These are phyloP conservation scores for Acer saccharum DNA, from an alignment of 345 rosid genomes.

Conservation along the genomic window DNA sequence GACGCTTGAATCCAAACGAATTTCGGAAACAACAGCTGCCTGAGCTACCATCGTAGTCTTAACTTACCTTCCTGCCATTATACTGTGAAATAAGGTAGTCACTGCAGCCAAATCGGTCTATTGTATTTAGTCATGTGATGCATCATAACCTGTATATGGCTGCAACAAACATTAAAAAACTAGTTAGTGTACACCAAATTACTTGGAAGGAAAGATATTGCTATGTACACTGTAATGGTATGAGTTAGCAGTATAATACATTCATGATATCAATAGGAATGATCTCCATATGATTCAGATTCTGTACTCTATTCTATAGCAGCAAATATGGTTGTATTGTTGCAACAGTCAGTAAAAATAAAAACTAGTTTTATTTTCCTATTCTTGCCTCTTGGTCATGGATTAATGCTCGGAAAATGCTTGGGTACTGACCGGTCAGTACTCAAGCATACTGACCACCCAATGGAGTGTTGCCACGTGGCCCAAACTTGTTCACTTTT, in stretches of 20 bases:
- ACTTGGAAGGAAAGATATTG: not conserved
- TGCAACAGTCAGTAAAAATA: too few species aligned
- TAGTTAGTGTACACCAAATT: not conserved
- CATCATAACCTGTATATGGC: not conserved
- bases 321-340: not conserved
- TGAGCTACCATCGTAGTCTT: slow-evolving; percentile 17
- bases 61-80: not conserved
- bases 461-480: too few species aligned
- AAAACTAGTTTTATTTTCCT: too few species aligned
- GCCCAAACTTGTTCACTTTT: too few species aligned
- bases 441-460: too few species aligned
- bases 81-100: not conserved
- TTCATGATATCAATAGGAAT: not conserved
- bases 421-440: too few species aligned
- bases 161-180: not conserved
- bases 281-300: not conserved
- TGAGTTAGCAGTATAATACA: not conserved
- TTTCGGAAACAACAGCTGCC: slow-evolving; percentile 24
- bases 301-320: not conserved
- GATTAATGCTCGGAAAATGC: not conserved
- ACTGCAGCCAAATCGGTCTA: not conserved
- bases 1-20: slow-evolving; percentile 66
- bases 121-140: not conserved
- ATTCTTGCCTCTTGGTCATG: not conserved
- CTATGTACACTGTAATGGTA: too few species aligned